These are phyloP conservation scores for Brassica incana DNA, from an alignment of 345 rosid genomes.

Conservation along the genomic window DNA sequence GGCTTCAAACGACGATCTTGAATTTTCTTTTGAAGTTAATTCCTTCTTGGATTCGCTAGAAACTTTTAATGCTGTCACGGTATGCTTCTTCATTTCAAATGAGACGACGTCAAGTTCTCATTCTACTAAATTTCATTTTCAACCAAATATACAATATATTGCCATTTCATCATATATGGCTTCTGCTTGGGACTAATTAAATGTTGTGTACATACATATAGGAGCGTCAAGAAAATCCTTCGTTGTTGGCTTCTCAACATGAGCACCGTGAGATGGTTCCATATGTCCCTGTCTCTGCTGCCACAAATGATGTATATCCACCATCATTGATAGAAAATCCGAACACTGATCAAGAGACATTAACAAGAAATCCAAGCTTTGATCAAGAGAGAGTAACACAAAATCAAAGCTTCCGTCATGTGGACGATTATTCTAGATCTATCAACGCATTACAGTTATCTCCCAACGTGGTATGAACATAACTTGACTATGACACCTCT, in stretches of 20 bases:
- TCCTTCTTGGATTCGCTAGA: background rate
- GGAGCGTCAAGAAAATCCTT: background rate
- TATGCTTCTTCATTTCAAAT: background rate
- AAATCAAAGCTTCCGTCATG: constrained; percentile 15
- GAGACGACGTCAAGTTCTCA: background rate
- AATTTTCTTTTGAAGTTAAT: background rate
- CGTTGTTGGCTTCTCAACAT: constrained; percentile 15
- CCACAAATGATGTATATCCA: constrained; percentile 1
- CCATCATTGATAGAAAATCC: background rate
- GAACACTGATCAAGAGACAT: constrained; percentile 2
- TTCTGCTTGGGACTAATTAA: background rate
- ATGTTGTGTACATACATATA: background rate
- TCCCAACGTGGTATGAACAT: constrained; percentile 14
- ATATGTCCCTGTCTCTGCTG: background rate
- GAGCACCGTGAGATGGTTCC: background rate
- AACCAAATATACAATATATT: background rate
- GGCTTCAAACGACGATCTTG: constrained; percentile 21
- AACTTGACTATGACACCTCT: background rate
- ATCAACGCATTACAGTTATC: background rate
- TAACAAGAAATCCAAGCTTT: background rate
- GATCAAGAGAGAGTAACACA: constrained; percentile 8
- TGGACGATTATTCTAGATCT: background rate
- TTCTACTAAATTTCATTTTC: background rate
- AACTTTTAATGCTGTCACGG: constrained; percentile 8
- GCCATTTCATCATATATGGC: background rate